Percentiles rank a stretch among this genome's conserved stretches.
These are phyloP conservation scores for Crithidia brevicula DNA, from an alignment of 208 protist species.

Conservation along the genomic window DNA sequence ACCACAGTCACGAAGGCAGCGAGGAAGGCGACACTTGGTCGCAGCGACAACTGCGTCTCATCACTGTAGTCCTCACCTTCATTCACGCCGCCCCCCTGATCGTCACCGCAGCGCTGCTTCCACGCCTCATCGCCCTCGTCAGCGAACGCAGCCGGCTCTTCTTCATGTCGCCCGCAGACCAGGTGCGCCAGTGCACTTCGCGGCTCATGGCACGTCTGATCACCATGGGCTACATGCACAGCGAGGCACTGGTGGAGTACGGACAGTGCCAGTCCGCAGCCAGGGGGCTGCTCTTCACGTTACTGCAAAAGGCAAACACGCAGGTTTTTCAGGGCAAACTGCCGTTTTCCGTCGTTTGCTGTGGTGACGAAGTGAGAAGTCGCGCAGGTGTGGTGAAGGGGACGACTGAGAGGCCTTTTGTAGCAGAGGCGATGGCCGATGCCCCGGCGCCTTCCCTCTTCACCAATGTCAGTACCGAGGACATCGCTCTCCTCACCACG, in stretches of 20 bases:
- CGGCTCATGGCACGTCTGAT: slow-evolving; percentile 25
- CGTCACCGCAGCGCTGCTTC: slow-evolving; percentile 10
- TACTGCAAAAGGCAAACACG: slow-evolving; percentile 16
- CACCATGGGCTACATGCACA: slow-evolving; percentile 25
- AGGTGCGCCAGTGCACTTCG: slow-evolving; percentile 21
- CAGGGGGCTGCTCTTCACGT: slow-evolving; percentile 3
- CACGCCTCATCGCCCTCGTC: slow-evolving; percentile 31
- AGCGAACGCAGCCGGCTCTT: slow-evolving; percentile 23
- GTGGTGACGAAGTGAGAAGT: not conserved
- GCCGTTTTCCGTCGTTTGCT: not conserved
- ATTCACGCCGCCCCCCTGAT: slow-evolving; percentile 1
- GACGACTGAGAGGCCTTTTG: no score
- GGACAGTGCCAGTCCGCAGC: slow-evolving; percentile 11
- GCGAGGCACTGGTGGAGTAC: slow-evolving; percentile 8
- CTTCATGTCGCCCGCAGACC: slow-evolving; percentile 24
- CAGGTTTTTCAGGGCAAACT: slow-evolving; percentile 19
- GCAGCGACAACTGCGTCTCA: slow-evolving; percentile 25
- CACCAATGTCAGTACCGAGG: not conserved
- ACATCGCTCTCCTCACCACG: slow-evolving; percentile 27
- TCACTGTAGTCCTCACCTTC: slow-evolving; percentile 9
- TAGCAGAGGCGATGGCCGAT: no score
- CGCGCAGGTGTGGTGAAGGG: no score
- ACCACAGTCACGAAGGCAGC: not conserved
- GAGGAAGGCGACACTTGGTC: slow-evolving; percentile 26
- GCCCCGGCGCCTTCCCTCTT: not conserved